Percentiles rank a stretch among this genome's conserved stretches.
phyloP scores from a whole-genome alignment of 805 yeast genomes.

The Metschnikowia cerradonensis region DNA sequence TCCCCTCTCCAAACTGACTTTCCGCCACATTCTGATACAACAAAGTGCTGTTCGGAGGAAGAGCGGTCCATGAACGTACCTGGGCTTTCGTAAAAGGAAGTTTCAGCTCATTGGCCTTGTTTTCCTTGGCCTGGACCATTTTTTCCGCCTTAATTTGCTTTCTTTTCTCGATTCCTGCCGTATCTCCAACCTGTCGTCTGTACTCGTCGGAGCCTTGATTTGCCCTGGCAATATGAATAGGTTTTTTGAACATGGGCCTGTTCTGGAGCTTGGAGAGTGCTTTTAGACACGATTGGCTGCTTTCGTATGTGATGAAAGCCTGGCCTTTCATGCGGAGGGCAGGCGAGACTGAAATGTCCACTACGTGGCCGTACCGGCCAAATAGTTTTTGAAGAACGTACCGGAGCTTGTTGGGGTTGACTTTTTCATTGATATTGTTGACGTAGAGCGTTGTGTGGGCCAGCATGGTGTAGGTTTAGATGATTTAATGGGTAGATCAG shows the following conservation, averaged over 20 bases:
- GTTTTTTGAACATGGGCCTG: constrained; percentile 42
- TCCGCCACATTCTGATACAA: constrained; percentile 63
- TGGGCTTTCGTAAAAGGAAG: constrained; percentile 12
- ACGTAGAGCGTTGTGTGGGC: constrained; percentile 43
- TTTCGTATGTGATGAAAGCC: constrained; percentile 64
- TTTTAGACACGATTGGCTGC: constrained; percentile 36
- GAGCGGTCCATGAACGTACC: constrained; percentile 15
- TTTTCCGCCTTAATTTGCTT: constrained; percentile 22
- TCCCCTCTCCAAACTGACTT: constrained; percentile 22
- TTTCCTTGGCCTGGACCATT: constrained; percentile 6
- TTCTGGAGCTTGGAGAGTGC: constrained; percentile 46
- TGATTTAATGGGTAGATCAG: not conserved
- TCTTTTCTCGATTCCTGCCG: constrained; percentile 12
- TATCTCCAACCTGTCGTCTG: constrained; percentile 10
- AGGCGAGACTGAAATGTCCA: constrained; percentile 52
- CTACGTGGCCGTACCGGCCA: constrained; percentile 42
- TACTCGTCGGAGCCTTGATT: constrained; percentile 42
- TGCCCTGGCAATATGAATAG: constrained; percentile 44
- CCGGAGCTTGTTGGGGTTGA: constrained; percentile 50
- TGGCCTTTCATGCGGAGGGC: constrained; percentile 74
- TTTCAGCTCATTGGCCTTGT: not conserved
- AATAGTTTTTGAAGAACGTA: constrained; percentile 41
- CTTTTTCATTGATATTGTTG: constrained; percentile 68
- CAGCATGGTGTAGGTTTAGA: constrained; percentile 15
- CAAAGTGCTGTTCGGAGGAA: constrained; percentile 68